Evolutionary conservation across 179 eudicot species (phyloP), one percentile per base, ranked within the genome.

Genomic region (Drosera spatulata): DNA sequence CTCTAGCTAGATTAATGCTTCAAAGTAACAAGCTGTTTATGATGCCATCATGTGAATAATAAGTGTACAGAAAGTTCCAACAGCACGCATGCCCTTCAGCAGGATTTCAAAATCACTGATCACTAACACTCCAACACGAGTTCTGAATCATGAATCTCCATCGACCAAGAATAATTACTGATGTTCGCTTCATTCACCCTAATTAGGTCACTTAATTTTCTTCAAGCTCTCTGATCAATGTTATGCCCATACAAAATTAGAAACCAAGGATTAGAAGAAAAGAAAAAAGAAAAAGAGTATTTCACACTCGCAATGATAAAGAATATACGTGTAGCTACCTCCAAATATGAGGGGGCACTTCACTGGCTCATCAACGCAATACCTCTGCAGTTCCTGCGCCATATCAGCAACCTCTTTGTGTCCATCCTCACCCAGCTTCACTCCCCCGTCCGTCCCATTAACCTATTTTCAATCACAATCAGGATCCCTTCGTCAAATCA

Each of bases 331-430:
- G n/a, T 7, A 59, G 57, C 60, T 68, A 91, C 97, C 97, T 82
- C 98, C 98, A 62, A 91, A 91, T 64, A 91, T 91, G 48, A 91
- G 93, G 58, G 98, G 98, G 67, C 89, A 84, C 56, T 76, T 86
- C 5, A 88, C 95, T 37, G 98, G 98, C 55, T 84, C 84, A 61
- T 84, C 85, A 49, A 91, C 81, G 74, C 98, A 91, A 59, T 70
- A 88, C 22, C 54, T 73, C 55, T 74, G 77, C 69, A 91, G 75
- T 64, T 86, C 87, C 63, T 74, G 59, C 53, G 91, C 87, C 63
- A 86, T 57, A 84, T 82, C 86, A 67, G 83, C 98, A 61, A 91
- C 96, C 64, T 68, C 73, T 70, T 72, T 68, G 63, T 88, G 98
- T 59, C 86, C 86, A 47, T 82, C 87, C n/a, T 63, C 66, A 58